These are phyloP conservation scores for Wickerhamiella alocasiicola DNA, from an alignment of 805 yeast species.

Conservation along the genomic window DNA sequence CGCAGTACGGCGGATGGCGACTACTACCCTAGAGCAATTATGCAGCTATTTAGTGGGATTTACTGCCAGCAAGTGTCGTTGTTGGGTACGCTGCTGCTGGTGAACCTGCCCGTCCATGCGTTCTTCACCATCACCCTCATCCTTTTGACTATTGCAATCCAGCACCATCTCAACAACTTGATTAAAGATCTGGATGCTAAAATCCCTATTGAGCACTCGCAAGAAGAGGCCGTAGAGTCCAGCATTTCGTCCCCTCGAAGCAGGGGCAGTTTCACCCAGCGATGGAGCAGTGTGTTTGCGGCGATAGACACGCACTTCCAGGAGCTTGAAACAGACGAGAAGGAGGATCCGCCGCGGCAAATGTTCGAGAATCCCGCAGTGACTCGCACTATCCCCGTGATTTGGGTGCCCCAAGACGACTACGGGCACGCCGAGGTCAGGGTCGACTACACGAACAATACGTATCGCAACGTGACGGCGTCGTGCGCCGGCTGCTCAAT, in stretches of 20 bases:
- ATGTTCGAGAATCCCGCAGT: slow-evolving; percentile 27
- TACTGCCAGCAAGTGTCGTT: slow-evolving; percentile 71
- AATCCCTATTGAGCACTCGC: slow-evolving; percentile 28
- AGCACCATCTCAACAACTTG: slow-evolving; percentile 37
- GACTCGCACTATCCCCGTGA: slow-evolving; percentile 24
- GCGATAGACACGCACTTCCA: slow-evolving; percentile 23
- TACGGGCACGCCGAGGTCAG: slow-evolving; percentile 58
- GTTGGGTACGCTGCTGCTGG: slow-evolving; percentile 61
- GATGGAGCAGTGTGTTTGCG: slow-evolving; percentile 17
- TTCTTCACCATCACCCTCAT: slow-evolving; percentile 41
- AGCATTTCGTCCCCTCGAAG: not conserved
- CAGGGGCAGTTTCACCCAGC: slow-evolving; percentile 11
- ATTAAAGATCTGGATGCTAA: slow-evolving; percentile 30
- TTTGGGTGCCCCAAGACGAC: slow-evolving; percentile 34
- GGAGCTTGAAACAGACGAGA: slow-evolving; percentile 19
- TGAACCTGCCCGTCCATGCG: slow-evolving; percentile 40
- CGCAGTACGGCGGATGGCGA: slow-evolving; percentile 36
- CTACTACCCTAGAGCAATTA: slow-evolving; percentile 59
- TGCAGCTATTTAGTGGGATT: slow-evolving; percentile 68
- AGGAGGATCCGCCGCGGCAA: slow-evolving; percentile 20
- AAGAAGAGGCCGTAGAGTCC: slow-evolving; percentile 10
- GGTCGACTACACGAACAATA: slow-evolving; percentile 54
- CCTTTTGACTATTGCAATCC: slow-evolving; percentile 43
- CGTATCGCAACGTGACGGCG: slow-evolving; percentile 17
- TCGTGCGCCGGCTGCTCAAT: slow-evolving; percentile 3